Evolutionary conservation across 2,329 filamentous ascomycete species (phyloP), one percentile per base, ranked within the genome.

Genomic region (Akanthomyces muscarius): DNA sequence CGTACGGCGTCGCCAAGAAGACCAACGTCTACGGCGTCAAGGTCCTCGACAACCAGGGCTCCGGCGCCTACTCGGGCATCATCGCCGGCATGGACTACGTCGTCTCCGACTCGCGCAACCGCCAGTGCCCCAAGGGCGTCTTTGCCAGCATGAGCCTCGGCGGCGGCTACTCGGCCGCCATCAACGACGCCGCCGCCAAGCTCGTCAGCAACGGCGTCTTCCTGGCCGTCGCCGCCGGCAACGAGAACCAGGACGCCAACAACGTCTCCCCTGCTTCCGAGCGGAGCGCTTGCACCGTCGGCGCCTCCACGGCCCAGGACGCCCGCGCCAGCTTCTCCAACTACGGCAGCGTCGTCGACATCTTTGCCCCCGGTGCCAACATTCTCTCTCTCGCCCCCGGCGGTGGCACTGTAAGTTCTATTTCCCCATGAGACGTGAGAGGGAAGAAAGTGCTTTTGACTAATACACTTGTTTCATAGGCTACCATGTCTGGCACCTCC

Each of bases 81-180:
- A 73, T 81, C 58, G 76, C 77, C 25, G 78, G 77, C 66, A 78
- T 80, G 66, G 76, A 80, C 70, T 79, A 71, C 48, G 78, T 79
- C 16, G 69, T 71, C 62, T 63, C 67, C 48, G 76, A 80, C 66
- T 69, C 73, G 23, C 44, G 67, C 57, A 70, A 63, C 18, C 74
- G 75, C 63, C 69, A 60, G 65, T 80, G 78, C 73, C 71, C 74
- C 68, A 75, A 72, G 58, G 78, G 79, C 48, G 71, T 77, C 51
- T 79, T 85, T 44, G 78, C 79, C 68, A 83, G 80, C 74, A 83
- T 85, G 81, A 83, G 80, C 10, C 78, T 86, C 13, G 82, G 83
- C 50, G 82, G 82, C n/a, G 54, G 66, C 63, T 71, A 68, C 66
- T 81, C 79, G 5, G 52, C 72, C 0, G 70, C 80, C 41, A 69